A percentile compares a stretch with the other conserved stretches of the same genome.
These are phyloP conservation scores for Rostrohypoxylon terebratum DNA, from an alignment of 495 filamentous ascomycete genomes.

Conservation along the genomic window DNA sequence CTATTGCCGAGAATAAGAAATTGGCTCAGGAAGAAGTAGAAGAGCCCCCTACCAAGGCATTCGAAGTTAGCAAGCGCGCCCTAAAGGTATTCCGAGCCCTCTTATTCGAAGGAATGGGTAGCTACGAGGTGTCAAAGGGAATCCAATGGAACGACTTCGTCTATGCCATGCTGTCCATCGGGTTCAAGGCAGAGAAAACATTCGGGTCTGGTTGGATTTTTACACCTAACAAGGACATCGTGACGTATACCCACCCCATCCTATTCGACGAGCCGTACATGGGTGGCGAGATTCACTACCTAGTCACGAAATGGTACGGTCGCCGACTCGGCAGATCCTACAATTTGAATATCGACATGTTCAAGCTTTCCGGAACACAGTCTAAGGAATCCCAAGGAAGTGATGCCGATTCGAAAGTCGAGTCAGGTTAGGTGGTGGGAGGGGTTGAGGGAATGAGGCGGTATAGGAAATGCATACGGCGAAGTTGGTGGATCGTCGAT, in stretches of 20 bases:
- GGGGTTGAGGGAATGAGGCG: neutral
- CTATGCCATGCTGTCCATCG: conserved; percentile 61
- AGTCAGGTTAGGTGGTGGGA: neutral
- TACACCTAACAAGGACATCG: conserved; percentile 47
- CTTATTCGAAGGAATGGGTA: conserved; percentile 7
- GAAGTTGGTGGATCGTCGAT: neutral
- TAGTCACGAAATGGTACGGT: conserved; percentile 1
- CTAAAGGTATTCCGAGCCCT: conserved; percentile 16
- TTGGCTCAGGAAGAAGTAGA: neutral
- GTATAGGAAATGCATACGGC: neutral
- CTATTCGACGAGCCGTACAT: conserved; percentile 65
- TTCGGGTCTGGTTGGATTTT: conserved; percentile 68
- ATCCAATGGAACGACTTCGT: conserved; percentile 66
- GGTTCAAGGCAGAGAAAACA: conserved; percentile 62
- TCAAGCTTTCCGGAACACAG: neutral
- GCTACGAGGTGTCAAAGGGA: conserved; percentile 46
- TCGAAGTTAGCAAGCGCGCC: conserved; percentile 24
- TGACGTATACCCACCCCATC: conserved; percentile 47
- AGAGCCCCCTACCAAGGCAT: neutral
- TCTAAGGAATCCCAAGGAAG: neutral
- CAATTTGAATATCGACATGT: conserved; percentile 5
- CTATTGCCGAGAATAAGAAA: conserved; percentile 3
- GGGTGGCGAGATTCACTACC: neutral
- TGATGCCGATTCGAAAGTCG: neutral
- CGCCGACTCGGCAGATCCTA: conserved; percentile 6